Conservation (phyloP, 345 rosid genomes). For the Balakata baccata region DNA sequence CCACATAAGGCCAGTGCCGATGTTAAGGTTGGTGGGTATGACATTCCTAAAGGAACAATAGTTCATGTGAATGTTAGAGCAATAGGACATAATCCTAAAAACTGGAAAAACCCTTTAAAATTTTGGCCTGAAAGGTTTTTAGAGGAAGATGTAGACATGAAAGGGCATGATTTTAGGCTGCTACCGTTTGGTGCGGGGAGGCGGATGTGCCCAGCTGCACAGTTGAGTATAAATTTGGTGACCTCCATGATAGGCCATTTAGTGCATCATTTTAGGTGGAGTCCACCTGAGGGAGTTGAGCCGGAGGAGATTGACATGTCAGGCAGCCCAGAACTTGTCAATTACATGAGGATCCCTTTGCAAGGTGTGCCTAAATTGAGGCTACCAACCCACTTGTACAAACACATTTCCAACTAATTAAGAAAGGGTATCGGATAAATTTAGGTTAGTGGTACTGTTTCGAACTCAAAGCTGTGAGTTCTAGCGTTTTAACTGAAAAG, state of each 20-base stretch:
- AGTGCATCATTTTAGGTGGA: constrained; percentile 22
- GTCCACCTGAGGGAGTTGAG: constrained; percentile 4
- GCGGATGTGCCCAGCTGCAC: constrained; percentile 28
- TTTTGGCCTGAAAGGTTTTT: constrained; percentile 76
- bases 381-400: background rate
- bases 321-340: constrained; percentile 11
- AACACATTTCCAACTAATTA: background rate
- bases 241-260: constrained; percentile 22
- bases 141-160: constrained; percentile 81
- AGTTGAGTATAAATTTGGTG: constrained; percentile 21
- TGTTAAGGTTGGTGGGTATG: constrained; percentile 76
- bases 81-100: constrained; percentile 65
- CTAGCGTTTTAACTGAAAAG: no score
- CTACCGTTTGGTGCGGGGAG: constrained; percentile 29
- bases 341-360: constrained; percentile 20
- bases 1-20: constrained; percentile 68
- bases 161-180: constrained; percentile 62
- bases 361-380: constrained; percentile 7
- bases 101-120: constrained; percentile 64
- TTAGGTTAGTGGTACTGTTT: no score
- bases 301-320: constrained; percentile 27
- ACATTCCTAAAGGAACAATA: constrained; percentile 71
- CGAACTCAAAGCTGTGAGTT: no score
- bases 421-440: no score
- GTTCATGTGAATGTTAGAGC: constrained; percentile 84